Evolutionary conservation across 2,329 filamentous ascomycete genomes (phyloP).

Genomic region (Gaeumannomyces tritici): DNA sequence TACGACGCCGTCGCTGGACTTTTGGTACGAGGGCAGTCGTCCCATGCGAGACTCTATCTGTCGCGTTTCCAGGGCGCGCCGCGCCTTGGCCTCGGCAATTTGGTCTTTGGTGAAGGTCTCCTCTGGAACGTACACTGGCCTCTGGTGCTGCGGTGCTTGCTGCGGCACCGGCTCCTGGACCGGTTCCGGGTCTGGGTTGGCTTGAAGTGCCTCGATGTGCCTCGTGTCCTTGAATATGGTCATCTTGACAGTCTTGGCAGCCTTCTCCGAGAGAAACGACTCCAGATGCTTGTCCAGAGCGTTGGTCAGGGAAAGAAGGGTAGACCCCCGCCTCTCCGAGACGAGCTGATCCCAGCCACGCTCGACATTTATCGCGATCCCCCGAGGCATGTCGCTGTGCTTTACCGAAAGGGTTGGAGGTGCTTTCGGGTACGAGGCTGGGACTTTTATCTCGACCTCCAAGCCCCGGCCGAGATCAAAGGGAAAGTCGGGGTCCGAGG

Average conservation of each 20-base stretch:
- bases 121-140: constrained; percentile 27
- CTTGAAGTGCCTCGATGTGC: constrained; percentile 22
- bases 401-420: constrained; percentile 51
- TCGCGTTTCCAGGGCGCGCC: constrained; percentile 55
- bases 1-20: constrained; percentile 57
- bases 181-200: background rate
- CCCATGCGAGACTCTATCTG: constrained; percentile 70
- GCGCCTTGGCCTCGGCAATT: constrained; percentile 50
- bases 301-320: constrained; percentile 58
- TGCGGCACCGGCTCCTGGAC: background rate
- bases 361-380: constrained; percentile 68
- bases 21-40: constrained; percentile 55
- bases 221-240: constrained; percentile 50
- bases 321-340: constrained; percentile 40
- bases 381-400: constrained; percentile 42
- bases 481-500: constrained; percentile 77
- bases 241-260: constrained; percentile 64
- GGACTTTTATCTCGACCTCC: constrained; percentile 58
- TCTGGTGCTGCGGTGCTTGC: constrained; percentile 3
- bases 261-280: constrained; percentile 56
- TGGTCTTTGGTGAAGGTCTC: constrained; percentile 48
- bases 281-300: constrained; percentile 66
- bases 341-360: constrained; percentile 61
- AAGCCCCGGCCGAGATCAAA: constrained; percentile 59
- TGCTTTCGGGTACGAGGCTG: constrained; percentile 49